Base-by-base conservation (phyloP, 78 protist genomes). In the Isochrysis galbana region DNA sequence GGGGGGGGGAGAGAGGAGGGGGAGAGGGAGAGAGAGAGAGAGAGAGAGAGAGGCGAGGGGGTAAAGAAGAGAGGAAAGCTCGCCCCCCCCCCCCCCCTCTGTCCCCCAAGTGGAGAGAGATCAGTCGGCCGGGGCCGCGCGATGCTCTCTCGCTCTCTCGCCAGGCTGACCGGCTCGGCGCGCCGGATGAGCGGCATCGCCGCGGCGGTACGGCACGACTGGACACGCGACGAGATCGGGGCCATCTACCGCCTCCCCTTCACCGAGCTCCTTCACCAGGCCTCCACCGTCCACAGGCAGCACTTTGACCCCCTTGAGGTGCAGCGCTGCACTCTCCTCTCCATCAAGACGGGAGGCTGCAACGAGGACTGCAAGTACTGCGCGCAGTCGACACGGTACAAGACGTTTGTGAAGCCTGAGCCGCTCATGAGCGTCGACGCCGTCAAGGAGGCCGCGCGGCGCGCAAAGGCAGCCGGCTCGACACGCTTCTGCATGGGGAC, bases 321-420 rank as follows among this genome's bases (percentile, higher is more conserved):
- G 61, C 97, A 96, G 83, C 91, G 92, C 89, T 94, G 95, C 91
- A 96, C 97, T 26, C 94, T 96, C 51, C 93, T 96, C 42, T 92
- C 95, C 34, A 93, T 96, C 86, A 96, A 96, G 94, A 96, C 97
- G 32, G 97, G 97, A 5, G 97, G 97, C 5, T 96, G 97, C 94
- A 38, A 36, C 32, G 97, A 96, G 77, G 95, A 94, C 90, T 96
- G 97, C 92, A 23, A 84, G 72, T 96, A 96, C 83, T 96, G 97
- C 92, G 42, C 95, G 61, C 97, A 96, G 82, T 54, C 92, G 36
- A 32, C 87, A n/a, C 83, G 90, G 26, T 51, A 96, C 87, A 86
- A 93, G 38, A 96, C 97, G 23, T 5, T 3, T 36, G 90, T 95
- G 46, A 94, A 94, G 91, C 89, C 97, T 34, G 38, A 38, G 80